phyloP scores from a whole-genome alignment of 352 stramenopile species.

The Nothophytophthora sp. region DNA sequence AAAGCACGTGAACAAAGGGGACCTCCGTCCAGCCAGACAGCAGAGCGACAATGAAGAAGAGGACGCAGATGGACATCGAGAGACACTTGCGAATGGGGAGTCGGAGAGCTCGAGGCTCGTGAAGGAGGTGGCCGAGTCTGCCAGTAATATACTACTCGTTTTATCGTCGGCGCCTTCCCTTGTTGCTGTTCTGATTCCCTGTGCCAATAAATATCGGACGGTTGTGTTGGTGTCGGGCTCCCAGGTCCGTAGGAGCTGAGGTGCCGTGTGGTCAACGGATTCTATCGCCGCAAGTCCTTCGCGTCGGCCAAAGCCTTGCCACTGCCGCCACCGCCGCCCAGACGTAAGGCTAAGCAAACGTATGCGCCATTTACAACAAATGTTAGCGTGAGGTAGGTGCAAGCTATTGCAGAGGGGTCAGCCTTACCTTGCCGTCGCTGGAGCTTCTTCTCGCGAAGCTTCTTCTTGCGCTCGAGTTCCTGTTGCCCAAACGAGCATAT shows the following conservation, averaged over 20 bases:
- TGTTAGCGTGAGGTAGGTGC: not conserved
- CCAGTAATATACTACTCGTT: constrained; percentile 4
- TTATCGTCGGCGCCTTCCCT: constrained; percentile 9
- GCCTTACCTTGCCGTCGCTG: constrained; percentile 57
- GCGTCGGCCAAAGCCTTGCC: constrained; percentile 24
- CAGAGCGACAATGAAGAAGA: too few relatives aligned
- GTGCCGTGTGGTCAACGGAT: too few relatives aligned
- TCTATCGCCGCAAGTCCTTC: constrained; percentile 31
- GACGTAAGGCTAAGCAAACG: constrained; percentile 19
- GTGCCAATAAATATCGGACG: constrained; percentile 43
- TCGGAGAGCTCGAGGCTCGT: too few relatives aligned
- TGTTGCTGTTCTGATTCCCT: not conserved
- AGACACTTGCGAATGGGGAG: too few relatives aligned
- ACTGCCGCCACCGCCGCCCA: constrained; percentile 21
- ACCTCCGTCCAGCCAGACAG: too few relatives aligned
- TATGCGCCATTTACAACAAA: not conserved
- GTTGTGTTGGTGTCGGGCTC: too few relatives aligned
- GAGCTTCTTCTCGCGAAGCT: constrained; percentile 73
- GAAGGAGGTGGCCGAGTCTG: too few relatives aligned
- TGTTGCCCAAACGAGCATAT: constrained; percentile 9
- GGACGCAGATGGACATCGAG: too few relatives aligned
- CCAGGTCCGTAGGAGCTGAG: too few relatives aligned
- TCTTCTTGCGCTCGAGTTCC: constrained; percentile 73
- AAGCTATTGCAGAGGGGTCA: not conserved
- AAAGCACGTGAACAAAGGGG: too few relatives aligned